Base-by-base conservation (phyloP, 176 grass and related monocot genomes). In the Cenchrus americanus region DNA sequence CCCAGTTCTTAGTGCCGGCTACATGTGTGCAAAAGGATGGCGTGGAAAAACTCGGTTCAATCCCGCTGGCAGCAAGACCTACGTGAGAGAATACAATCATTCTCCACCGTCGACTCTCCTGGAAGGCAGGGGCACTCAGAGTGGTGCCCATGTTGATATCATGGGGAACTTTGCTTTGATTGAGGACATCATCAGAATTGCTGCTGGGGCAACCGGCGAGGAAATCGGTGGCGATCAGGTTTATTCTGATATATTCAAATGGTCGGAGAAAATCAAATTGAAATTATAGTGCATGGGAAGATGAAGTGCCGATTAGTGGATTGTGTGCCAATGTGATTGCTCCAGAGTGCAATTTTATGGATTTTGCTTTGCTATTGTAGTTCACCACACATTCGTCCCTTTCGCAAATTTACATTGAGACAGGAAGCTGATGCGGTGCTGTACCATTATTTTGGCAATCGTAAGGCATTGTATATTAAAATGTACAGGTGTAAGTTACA, bases 91-190 rank as follows among this genome's bases (percentile, higher is more conserved):
- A 67, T 99, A 96, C 66, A 83, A 21, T 26, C 96, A 99, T 75
- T 92, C 96, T 47, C 93, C 93, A 27, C 93, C 96, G 17, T 84
- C 87, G n/a, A 90, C 76, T 86, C 88, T 99, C 49, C 87, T 99
- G 12, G 91, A 96, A 91, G 96, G 96, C n/a, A 80, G 93, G 77
- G 96, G 96, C 23, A 94, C 96, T 7, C 96, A 99, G 85, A 99
- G 93, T 67, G 96, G 96, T 66, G 93, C 93, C 0, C 96, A 99
- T 77, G 96, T 99, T 68, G 96, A 99, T 82, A 99, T 99, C 49
- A 99, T 99, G 96, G 96, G 96, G 8, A 99, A 99, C 57, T 99
- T 99, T 49, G 96, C 96, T 77, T 78, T 99, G 37, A 94, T 94
- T 21, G 96, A 99, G 83, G 96, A 99, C 89, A 67, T 99, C 22